Evolutionary conservation across 1,139 yeast species (phyloP).

Genomic region (Geotrichum bryndzae): DNA sequence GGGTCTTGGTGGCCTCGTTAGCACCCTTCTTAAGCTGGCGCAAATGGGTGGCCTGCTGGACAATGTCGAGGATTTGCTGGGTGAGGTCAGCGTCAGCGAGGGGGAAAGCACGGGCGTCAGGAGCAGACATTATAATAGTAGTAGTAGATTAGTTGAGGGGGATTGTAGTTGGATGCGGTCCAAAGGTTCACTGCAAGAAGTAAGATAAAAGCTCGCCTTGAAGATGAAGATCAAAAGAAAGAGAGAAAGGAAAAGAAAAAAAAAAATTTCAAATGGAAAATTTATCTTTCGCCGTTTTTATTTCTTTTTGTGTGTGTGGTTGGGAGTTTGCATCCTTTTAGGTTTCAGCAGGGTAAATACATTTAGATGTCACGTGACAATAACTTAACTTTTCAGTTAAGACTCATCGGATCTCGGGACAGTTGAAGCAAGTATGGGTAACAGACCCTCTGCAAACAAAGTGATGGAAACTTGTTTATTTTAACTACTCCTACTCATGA

Average conservation of each 20-base stretch:
- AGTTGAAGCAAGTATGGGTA: background rate
- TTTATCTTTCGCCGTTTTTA: background rate
- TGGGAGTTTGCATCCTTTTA: background rate
- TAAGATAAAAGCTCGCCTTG: slow-evolving; percentile 24
- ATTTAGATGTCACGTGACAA: background rate
- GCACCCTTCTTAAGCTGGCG: slow-evolving; percentile 99
- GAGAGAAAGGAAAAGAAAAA: background rate
- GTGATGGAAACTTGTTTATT: no score
- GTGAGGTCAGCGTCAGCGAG: slow-evolving; percentile 92
- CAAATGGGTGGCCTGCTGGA: slow-evolving; percentile 95
- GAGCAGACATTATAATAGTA: slow-evolving; percentile 28
- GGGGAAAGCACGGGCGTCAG: slow-evolving; percentile 75
- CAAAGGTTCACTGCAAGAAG: slow-evolving; percentile 27
- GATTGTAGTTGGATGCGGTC: slow-evolving; percentile 2
- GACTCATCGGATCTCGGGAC: background rate
- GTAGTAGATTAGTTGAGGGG: background rate
- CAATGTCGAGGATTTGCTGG: slow-evolving; percentile 95
- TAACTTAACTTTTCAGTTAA: background rate
- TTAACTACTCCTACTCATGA: no score
- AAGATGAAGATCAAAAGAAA: background rate
- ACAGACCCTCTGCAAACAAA: background rate
- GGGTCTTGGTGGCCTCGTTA: slow-evolving; percentile 98
- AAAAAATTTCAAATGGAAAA: background rate
- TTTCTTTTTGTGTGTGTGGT: background rate
- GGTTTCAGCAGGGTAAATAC: background rate